Evolutionary conservation across 2,329 filamentous ascomycete genomes (phyloP), one percentile per base, ranked within the genome.

Genomic region (Parafenestella ontariensis): DNA sequence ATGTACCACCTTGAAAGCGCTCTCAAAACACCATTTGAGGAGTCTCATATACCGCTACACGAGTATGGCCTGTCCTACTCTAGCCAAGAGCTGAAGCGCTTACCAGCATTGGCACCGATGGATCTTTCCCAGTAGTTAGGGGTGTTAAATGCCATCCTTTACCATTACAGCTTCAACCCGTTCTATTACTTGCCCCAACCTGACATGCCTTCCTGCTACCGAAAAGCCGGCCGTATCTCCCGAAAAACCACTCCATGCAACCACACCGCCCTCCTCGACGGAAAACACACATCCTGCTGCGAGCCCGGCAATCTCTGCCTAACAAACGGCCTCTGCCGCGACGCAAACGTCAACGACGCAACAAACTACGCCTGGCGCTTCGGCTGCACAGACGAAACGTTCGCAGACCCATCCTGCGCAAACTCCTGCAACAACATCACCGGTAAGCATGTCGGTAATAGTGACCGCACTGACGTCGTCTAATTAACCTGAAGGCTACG

Each of bases 291-390:
- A 11, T 26, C 46, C 7, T 49, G 46, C 20, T 49, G 46, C 37
- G 46, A 49, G 3, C 46, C 46, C 7, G 28, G 36, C 23, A 39
- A 49, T 28, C 46, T 42, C 23, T 49, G 46, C 10, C 39, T 49
- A 8, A 49, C 46, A n/a, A 49, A 49, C 28, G 46, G 46, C 3
- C 28, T 49, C 15, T 49, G 46, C 23, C 37, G 46, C 18, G 29
- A 49, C 17, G 28, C 46, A 26, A 39, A 18, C 10, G 46, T 28
- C 17, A 49, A 43, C 24, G 37, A 49, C 5, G 17, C 41, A 20
- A 49, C 46, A 13, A 49, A 49, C 20, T 49, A 34, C 29, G 46
- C 41, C 3, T 49, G 46, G 46, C 41, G 41, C 11, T 49, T 49
- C 18, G 46, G 46, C 29, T 42, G 28, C 39, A 49, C 46, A 20